These are phyloP conservation scores for Achlya hypogyna DNA, from an alignment of 352 stramenopile species.

Conservation along the genomic window DNA sequence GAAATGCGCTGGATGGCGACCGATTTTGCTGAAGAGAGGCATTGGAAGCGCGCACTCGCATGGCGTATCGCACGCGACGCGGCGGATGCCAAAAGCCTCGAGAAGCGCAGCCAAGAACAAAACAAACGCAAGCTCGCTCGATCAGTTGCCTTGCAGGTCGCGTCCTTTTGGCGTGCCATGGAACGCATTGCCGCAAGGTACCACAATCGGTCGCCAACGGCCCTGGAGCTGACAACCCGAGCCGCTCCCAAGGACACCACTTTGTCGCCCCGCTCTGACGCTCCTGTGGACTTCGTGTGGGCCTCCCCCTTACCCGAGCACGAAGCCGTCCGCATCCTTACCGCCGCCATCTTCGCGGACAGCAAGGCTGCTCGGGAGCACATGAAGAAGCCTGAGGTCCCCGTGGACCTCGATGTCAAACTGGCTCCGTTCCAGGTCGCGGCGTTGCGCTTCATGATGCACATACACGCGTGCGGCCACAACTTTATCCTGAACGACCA, in stretches of 20 bases:
- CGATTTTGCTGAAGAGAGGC: constrained; percentile 95
- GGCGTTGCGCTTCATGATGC: constrained; percentile 72
- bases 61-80: constrained; percentile 52
- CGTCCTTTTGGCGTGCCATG: constrained; percentile 77
- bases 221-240: not conserved
- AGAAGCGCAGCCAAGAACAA: constrained; percentile 53
- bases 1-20: constrained; percentile 96
- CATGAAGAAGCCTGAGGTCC: constrained; percentile 7
- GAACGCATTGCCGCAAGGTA: constrained; percentile 73
- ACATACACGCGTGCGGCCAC: constrained; percentile 47
- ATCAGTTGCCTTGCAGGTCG: constrained; percentile 57
- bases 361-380: not conserved
- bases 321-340: not conserved
- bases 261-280: not conserved
- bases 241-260: not conserved
- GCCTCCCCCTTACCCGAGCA: not conserved
- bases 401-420: constrained; percentile 1
- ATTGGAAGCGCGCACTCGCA: constrained; percentile 88
- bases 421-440: constrained; percentile 67
- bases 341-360: not conserved
- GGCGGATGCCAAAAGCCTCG: constrained; percentile 53
- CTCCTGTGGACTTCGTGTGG: not conserved
- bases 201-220: constrained; percentile 30
- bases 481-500: constrained; percentile 82
- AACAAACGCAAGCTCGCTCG: constrained; percentile 55